A percentile compares a stretch with the other conserved stretches of the same genome.
Conservation (phyloP, 345 rosid species). For the Acer negundo region DNA sequence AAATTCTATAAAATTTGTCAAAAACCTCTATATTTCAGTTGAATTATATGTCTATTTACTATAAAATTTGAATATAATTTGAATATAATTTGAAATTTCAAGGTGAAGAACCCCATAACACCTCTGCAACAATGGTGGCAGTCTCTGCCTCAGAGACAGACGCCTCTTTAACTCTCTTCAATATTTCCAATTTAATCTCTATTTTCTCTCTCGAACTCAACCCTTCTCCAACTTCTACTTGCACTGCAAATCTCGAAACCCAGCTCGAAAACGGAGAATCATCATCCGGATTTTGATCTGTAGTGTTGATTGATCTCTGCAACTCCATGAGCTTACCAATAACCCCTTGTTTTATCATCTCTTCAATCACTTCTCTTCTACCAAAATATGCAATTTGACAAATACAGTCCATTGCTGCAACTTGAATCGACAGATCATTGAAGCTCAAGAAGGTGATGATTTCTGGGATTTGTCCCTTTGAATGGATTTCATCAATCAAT, state of each 20-base stretch:
- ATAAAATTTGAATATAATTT: not conserved
- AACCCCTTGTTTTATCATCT: conserved; percentile 41
- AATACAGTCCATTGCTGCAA: conserved; percentile 39
- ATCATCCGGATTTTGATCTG: not conserved
- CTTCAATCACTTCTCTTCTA: conserved; percentile 53
- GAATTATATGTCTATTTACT: not conserved
- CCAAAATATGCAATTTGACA: conserved; percentile 51
- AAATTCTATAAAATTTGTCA: too few species aligned
- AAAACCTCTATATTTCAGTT: too few species aligned
- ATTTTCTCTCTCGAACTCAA: conserved; percentile 37
- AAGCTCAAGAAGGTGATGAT: conserved; percentile 38
- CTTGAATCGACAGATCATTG: conserved; percentile 20
- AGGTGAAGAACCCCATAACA: conserved; percentile 56
- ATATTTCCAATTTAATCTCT: conserved; percentile 45
- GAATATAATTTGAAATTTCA: conserved; percentile 21
- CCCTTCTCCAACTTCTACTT: conserved; percentile 57
- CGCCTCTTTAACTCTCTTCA: conserved; percentile 42
- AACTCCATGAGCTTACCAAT: conserved; percentile 45
- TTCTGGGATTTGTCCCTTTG: conserved; percentile 39
- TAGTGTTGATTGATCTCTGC: conserved; percentile 32
- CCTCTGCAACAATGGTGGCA: conserved; percentile 47
- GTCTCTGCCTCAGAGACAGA: conserved; percentile 50
- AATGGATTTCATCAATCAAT: conserved; percentile 53
- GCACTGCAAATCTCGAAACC: conserved; percentile 51
- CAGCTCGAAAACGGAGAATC: conserved; percentile 33